Conservation (phyloP, 768 basidiomycete species). For the Amanita phalloides region DNA sequence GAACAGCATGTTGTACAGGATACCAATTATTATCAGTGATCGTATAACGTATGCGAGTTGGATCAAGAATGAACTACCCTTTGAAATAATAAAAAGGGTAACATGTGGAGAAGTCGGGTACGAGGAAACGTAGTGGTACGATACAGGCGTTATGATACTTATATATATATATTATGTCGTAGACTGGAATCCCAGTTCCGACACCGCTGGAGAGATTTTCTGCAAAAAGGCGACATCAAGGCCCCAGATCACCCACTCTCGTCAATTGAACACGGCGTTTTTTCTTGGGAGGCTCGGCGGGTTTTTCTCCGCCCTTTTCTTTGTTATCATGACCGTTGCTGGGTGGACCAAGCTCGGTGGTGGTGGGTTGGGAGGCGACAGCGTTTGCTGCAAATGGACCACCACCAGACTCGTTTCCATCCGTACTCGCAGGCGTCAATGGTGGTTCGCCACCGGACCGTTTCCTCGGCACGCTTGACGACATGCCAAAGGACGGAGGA, state of each 20-base stretch:
- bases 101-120: background rate
- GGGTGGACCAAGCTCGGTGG: conserved; percentile 5
- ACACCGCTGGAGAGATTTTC: too few species aligned
- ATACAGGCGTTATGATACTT: conserved; percentile 1
- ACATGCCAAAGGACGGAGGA: conserved; percentile 10
- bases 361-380: conserved; percentile 10
- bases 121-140: background rate
- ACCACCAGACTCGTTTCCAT: conserved; percentile 23
- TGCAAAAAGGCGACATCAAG: background rate
- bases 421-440: conserved; percentile 38
- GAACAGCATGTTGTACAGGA: conserved; percentile 1
- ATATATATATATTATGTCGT: background rate
- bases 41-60: background rate
- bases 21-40: background rate
- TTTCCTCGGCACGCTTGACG: conserved; percentile 22
- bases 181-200: background rate
- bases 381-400: conserved; percentile 1
- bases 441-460: conserved; percentile 27
- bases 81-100: background rate
- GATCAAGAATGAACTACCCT: background rate
- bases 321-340: conserved; percentile 3
- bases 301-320: background rate
- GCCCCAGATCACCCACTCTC: conserved; percentile 6
- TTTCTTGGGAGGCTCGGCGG: conserved; percentile 6
- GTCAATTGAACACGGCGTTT: conserved; percentile 7